These are phyloP conservation scores for Microbotryum scabiosae DNA, from an alignment of 1,284 basidiomycete genomes.

Conservation along the genomic window DNA sequence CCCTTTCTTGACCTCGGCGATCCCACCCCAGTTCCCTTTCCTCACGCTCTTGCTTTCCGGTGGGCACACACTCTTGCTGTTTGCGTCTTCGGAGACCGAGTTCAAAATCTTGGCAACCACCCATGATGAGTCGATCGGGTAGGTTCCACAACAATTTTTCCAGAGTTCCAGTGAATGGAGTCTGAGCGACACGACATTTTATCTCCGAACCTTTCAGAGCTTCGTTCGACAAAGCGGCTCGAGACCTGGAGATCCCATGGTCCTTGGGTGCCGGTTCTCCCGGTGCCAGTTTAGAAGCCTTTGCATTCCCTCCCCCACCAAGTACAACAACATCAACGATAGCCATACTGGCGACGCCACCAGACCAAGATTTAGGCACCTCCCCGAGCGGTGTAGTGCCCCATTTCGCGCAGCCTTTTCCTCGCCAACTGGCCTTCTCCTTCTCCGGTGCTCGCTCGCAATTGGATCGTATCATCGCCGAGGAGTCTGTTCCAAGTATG, in stretches of 20 bases:
- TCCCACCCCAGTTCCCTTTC: conserved; percentile 62
- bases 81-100: conserved; percentile 51
- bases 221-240: conserved; percentile 41
- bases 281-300: conserved; percentile 71
- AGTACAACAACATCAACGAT: neutral
- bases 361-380: neutral
- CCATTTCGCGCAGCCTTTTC: conserved; percentile 50
- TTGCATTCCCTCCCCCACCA: conserved; percentile 39
- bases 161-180: neutral
- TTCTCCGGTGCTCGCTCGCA: conserved; percentile 53
- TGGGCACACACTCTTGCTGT: conserved; percentile 78
- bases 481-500: conserved; percentile 11
- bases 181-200: neutral
- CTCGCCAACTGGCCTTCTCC: conserved; percentile 58
- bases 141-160: conserved; percentile 12
- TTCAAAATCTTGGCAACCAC: conserved; percentile 70
- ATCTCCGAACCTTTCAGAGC: neutral
- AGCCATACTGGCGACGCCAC: no score
- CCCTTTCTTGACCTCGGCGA: conserved; percentile 57
- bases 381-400: neutral
- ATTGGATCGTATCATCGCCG: conserved; percentile 13
- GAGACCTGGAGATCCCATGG: conserved; percentile 58
- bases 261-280: conserved; percentile 46
- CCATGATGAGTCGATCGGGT: conserved; percentile 64
- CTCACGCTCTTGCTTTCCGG: conserved; percentile 79